Percentiles rank a stretch among this genome's conserved stretches.
These are phyloP conservation scores for Mucor lusitanicus DNA, from an alignment of 371 early-diverging fungal genomes.

Conservation along the genomic window DNA sequence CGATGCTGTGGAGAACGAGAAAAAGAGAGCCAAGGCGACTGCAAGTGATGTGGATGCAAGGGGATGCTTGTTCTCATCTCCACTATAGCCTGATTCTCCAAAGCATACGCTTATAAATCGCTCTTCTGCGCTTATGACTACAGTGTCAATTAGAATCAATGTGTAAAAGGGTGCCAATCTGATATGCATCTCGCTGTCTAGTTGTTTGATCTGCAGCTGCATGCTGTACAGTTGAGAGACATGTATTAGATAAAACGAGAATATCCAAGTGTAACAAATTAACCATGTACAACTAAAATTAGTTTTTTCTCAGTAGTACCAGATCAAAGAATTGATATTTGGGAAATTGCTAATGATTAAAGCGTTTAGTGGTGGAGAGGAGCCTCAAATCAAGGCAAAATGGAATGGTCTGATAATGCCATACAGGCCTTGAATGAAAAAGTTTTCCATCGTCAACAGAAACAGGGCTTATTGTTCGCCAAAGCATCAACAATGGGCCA, in stretches of 20 bases:
- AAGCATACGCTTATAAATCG: not conserved
- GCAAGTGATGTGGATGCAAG: not conserved
- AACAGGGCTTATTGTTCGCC: not conserved
- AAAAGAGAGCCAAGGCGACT: not conserved
- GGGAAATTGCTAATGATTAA: not conserved
- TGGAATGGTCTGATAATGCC: not conserved
- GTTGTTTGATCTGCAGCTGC: not conserved
- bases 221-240: not conserved
- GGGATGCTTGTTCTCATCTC: not conserved
- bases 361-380: not conserved
- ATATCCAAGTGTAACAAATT: conserved; percentile 1
- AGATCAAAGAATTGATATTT: not conserved
- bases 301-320: conserved; percentile 1
- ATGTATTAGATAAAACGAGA: not conserved
- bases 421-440: not conserved
- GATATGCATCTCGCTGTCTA: not conserved
- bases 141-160: not conserved
- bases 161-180: not conserved
- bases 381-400: not conserved
- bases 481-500: not conserved
- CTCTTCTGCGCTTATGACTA: not conserved
- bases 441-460: not conserved
- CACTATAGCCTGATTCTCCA: not conserved
- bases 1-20: not conserved
- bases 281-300: not conserved